phyloP scores from a whole-genome alignment of 306 rosid genomes.

The Castanopsis chinensis region DNA sequence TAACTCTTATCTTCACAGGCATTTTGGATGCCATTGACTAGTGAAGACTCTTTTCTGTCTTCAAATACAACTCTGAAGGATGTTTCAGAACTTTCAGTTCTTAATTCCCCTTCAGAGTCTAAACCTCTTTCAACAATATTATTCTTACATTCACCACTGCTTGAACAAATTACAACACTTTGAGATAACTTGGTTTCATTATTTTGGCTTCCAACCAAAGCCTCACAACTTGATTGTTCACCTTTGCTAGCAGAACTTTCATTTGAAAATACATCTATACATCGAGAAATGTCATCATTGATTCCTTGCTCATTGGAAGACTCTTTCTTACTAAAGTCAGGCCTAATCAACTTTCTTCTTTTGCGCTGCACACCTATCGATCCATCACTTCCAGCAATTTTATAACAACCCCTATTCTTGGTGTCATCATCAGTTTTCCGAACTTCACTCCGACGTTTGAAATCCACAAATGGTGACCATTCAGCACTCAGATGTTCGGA shows the following conservation, averaged over 20 bases:
- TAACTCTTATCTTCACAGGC: conserved; percentile 20
- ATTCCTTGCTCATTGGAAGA: conserved; percentile 22
- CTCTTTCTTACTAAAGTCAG: conserved; percentile 39
- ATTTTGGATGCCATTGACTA: conserved; percentile 12
- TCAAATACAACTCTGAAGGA: conserved; percentile 13
- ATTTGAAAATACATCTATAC: conserved; percentile 15
- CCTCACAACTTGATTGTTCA: conserved; percentile 21
- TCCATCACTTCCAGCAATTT: conserved; percentile 25
- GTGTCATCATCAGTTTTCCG: conserved; percentile 25
- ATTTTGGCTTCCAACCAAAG: conserved; percentile 20
- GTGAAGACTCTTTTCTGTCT: conserved; percentile 22
- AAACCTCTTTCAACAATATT: conserved; percentile 19
- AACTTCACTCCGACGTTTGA: conserved; percentile 63
- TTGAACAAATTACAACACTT: conserved; percentile 5
- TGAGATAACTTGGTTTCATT: conserved; percentile 6
- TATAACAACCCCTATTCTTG: conserved; percentile 13
- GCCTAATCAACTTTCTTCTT: conserved; percentile 65
- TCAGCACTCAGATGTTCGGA: background rate
- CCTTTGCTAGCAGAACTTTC: conserved; percentile 23
- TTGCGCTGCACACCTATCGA: conserved; percentile 24
- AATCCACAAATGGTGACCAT: conserved; percentile 23
- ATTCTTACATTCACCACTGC: conserved; percentile 14
- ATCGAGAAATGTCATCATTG: conserved; percentile 12
- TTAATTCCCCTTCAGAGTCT: conserved; percentile 2
- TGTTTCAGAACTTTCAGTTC: background rate